These are phyloP conservation scores for Paramecium tetraurelia DNA, from an alignment of 73 alveolate genomes.

Conservation along the genomic window DNA sequence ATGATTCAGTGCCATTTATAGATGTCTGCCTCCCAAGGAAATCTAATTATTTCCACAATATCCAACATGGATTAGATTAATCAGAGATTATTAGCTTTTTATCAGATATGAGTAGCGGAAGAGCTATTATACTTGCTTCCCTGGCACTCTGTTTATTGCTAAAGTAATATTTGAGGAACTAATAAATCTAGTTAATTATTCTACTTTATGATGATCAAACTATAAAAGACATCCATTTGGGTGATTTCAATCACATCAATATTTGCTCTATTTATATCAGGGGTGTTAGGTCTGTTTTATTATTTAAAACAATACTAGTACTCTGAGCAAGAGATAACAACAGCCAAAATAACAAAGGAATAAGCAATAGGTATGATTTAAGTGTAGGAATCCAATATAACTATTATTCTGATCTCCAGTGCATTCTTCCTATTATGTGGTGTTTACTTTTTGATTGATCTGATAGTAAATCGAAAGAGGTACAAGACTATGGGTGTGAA, in stretches of 20 bases:
- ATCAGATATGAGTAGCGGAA: conserved; percentile 17
- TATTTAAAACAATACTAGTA: not conserved
- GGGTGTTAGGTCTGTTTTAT: not conserved
- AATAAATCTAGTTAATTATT: not conserved
- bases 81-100: not conserved
- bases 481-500: not conserved
- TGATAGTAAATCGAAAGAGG: not conserved
- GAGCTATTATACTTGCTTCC: not conserved
- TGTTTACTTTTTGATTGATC: not conserved
- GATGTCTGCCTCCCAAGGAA: not conserved
- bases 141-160: not conserved
- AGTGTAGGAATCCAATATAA: not conserved
- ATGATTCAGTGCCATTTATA: conserved; percentile 10
- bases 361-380: not conserved
- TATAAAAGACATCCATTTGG: not conserved
- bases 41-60: not conserved
- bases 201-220: not conserved
- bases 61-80: not conserved
- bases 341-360: not conserved
- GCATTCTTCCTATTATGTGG: not conserved
- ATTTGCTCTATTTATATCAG: not conserved
- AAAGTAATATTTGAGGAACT: not conserved
- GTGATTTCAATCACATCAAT: not conserved
- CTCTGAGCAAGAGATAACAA: not conserved
- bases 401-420: not conserved